A percentile compares a stretch with the other conserved stretches of the same genome.
Conservation (phyloP, 768 basidiomycete species). For the Leccinum imitatum region DNA sequence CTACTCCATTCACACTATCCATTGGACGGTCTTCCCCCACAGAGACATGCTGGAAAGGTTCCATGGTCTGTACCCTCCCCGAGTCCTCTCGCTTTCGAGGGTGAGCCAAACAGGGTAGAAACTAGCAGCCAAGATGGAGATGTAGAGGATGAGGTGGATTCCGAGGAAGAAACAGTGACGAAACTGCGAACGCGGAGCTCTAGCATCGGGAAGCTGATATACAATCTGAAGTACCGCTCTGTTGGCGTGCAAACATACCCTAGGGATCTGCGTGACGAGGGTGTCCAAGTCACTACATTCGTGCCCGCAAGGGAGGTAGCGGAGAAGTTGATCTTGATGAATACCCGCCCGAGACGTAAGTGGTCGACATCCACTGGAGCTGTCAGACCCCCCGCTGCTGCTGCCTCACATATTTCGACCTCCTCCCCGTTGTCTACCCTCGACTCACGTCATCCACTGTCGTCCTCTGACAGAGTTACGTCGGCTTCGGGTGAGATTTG, state of each 20-base stretch:
- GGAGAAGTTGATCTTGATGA: conserved; percentile 25
- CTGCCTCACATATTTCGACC: not conserved
- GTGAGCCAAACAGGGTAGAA: conserved; percentile 46
- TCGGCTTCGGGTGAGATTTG: conserved; percentile 10
- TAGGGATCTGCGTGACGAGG: conserved; percentile 52
- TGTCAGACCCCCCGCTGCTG: conserved; percentile 1
- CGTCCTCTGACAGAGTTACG: conserved; percentile 19
- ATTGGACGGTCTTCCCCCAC: conserved; percentile 83
- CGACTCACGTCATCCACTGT: conserved; percentile 14
- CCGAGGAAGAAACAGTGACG: conserved; percentile 42
- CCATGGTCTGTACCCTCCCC: conserved; percentile 48
- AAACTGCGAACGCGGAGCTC: conserved; percentile 39
- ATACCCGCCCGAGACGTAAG: conserved; percentile 21
- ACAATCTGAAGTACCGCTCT: conserved; percentile 51
- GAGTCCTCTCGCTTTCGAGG: conserved; percentile 31
- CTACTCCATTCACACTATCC: conserved; percentile 72
- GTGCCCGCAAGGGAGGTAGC: conserved; percentile 16
- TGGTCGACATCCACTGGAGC: conserved; percentile 16
- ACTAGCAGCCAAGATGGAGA: conserved; percentile 80
- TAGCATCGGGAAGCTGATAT: conserved; percentile 18
- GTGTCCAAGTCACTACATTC: conserved; percentile 53
- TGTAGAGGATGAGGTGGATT: conserved; percentile 71
- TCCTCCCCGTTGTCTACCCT: conserved; percentile 11
- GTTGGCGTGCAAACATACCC: conserved; percentile 71
- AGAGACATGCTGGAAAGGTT: conserved; percentile 65